A percentile compares a stretch with the other conserved stretches of the same genome.
Conservation (phyloP, 495 filamentous ascomycete species). For the Aspergillus homomorphus region DNA sequence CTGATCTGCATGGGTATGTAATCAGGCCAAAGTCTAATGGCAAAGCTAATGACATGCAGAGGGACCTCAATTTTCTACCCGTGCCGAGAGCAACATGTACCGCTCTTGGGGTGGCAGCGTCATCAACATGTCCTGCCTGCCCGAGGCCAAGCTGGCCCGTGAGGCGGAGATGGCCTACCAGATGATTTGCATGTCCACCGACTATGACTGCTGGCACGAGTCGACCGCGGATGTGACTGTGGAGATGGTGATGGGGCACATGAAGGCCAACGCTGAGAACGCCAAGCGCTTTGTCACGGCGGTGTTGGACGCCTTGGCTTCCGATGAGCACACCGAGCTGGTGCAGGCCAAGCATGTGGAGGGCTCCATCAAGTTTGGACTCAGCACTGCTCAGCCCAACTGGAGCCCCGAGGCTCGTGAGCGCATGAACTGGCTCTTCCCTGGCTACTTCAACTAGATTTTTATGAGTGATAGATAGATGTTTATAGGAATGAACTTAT, state of each 20-base stretch:
- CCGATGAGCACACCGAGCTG: constrained; percentile 69
- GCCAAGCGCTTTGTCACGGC: constrained; percentile 80
- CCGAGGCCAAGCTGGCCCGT: constrained; percentile 90
- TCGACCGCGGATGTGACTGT: constrained; percentile 78
- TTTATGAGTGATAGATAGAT: not conserved
- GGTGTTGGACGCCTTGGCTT: constrained; percentile 78
- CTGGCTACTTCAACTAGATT: constrained; percentile 41
- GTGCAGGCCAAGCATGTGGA: constrained; percentile 65
- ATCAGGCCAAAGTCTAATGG: not conserved
- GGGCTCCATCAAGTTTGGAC: constrained; percentile 57
- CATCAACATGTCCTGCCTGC: constrained; percentile 97
- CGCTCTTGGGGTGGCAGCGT: constrained; percentile 84
- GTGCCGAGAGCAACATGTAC: constrained; percentile 92
- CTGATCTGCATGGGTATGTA: constrained; percentile 84
- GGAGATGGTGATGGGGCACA: constrained; percentile 95
- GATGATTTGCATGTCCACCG: constrained; percentile 98
- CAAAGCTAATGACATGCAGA: constrained; percentile 44
- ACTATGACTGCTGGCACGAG: constrained; percentile 96
- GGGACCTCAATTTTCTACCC: constrained; percentile 96
- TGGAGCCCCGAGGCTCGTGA: constrained; percentile 61
- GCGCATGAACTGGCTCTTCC: constrained; percentile 76
- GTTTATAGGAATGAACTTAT: not conserved
- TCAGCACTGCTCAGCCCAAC: constrained; percentile 64
- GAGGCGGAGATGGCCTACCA: constrained; percentile 96
- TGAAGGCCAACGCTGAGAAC: constrained; percentile 87